phyloP scores from a whole-genome alignment of 129 eudicot genomes.

The Erigeron canadensis region DNA sequence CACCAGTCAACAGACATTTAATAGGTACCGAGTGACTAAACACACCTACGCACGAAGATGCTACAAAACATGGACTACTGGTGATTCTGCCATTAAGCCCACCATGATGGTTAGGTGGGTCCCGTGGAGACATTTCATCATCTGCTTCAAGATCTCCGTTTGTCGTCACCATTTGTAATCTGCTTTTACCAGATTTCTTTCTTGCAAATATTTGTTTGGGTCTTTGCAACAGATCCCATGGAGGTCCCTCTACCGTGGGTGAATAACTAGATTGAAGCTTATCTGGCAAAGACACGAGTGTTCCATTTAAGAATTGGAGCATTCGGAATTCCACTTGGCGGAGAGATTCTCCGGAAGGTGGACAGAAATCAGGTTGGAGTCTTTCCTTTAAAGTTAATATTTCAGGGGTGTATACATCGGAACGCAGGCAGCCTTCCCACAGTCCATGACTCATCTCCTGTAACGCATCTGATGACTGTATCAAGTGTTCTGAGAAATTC shows the following conservation, averaged over 20 bases:
- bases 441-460: constrained; percentile 87
- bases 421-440: constrained; percentile 90
- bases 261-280: constrained; percentile 73
- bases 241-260: constrained; percentile 65
- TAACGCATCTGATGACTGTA: constrained; percentile 80
- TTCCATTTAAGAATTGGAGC: constrained; percentile 75
- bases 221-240: constrained; percentile 69
- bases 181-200: constrained; percentile 89
- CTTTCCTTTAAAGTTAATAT: constrained; percentile 52
- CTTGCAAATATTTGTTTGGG: constrained; percentile 60
- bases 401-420: constrained; percentile 83
- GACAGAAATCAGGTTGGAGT: constrained; percentile 84
- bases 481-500: constrained; percentile 67
- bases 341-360: constrained; percentile 96
- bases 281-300: constrained; percentile 58
- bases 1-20: constrained; percentile 75
- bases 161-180: constrained; percentile 81
- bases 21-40: constrained; percentile 83
- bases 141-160: constrained; percentile 82
- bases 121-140: constrained; percentile 84
- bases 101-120: constrained; percentile 45
- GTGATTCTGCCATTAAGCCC: constrained; percentile 39
- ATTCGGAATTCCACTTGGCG: constrained; percentile 94
- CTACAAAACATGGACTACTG: constrained; percentile 26
- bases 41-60: constrained; percentile 64